phyloP scores from a whole-genome alignment of 2,329 filamentous ascomycete genomes.

The Malbranchea cinnamomea region DNA sequence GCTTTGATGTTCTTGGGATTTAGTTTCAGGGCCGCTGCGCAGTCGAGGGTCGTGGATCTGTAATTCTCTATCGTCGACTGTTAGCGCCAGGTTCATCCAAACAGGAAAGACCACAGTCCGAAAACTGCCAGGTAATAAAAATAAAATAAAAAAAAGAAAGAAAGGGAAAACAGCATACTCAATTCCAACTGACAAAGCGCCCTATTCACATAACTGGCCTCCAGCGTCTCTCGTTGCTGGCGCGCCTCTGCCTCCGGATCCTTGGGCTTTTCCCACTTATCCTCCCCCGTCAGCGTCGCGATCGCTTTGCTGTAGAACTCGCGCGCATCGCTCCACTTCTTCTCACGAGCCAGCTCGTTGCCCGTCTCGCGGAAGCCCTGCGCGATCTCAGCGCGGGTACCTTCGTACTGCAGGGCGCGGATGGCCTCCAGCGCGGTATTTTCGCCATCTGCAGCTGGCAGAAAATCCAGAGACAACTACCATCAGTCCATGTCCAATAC shows the following conservation, averaged over 20 bases:
- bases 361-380: constrained; percentile 79
- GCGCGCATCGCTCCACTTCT: constrained; percentile 65
- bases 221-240: constrained; percentile 50
- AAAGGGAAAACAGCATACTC: constrained; percentile 32
- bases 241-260: constrained; percentile 43
- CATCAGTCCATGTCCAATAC: too few species aligned
- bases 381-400: constrained; percentile 69
- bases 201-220: constrained; percentile 70
- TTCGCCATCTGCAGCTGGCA: constrained; percentile 38
- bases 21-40: constrained; percentile 60
- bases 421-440: constrained; percentile 77
- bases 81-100: constrained; percentile 5
- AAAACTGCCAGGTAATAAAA: background rate
- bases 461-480: too few species aligned
- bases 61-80: constrained; percentile 50
- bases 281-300: constrained; percentile 50
- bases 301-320: constrained; percentile 90
- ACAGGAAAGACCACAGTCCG: background rate
- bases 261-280: constrained; percentile 38
- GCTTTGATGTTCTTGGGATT: constrained; percentile 79
- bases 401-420: constrained; percentile 83
- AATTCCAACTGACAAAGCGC: constrained; percentile 81
- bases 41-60: constrained; percentile 72
- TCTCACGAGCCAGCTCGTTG: constrained; percentile 68
- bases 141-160: constrained; percentile 1